Percentiles rank a stretch among this genome's conserved stretches.
Evolutionary conservation across 495 filamentous ascomycete species (phyloP).

Genomic region (Rostrohypoxylon terebratum): DNA sequence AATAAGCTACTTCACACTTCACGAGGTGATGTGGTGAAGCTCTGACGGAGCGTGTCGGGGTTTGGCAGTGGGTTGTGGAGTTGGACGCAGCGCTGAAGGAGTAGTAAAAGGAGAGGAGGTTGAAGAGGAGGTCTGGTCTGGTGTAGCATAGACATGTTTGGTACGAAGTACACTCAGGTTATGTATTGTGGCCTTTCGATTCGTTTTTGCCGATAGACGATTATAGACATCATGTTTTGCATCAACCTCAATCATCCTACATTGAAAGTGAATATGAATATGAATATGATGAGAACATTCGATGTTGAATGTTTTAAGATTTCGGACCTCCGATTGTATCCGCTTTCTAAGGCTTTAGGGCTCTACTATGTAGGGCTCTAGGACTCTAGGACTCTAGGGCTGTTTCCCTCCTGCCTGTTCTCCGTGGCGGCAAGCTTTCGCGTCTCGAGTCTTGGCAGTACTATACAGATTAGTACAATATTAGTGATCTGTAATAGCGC

Average conservation of each 20-base stretch:
- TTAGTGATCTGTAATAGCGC: not conserved
- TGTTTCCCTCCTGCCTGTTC: not conserved
- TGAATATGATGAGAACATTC: too few relatives aligned
- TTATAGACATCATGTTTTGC: slow-evolving; percentile 4
- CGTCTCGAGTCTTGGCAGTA: slow-evolving; percentile 14
- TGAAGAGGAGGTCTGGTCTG: not conserved
- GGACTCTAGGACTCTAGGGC: not conserved
- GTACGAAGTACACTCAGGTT: not conserved
- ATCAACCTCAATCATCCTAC: not conserved
- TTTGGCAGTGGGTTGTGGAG: not conserved
- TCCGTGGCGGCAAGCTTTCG: slow-evolving; percentile 24
- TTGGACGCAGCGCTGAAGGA: not conserved
- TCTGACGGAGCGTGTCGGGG: not conserved
- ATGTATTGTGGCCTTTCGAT: slow-evolving; percentile 4
- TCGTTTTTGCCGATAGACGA: not conserved
- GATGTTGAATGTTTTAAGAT: not conserved
- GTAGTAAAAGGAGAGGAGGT: not conserved
- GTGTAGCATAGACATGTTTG: slow-evolving; percentile 6
- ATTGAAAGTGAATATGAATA: not conserved
- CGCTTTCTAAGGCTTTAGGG: not conserved
- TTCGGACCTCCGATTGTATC: not conserved
- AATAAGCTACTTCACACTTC: not conserved
- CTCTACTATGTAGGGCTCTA: not conserved
- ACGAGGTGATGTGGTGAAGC: not conserved
- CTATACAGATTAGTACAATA: not conserved